A percentile compares a stretch with the other conserved stretches of the same genome.
Evolutionary conservation across 805 yeast genomes (phyloP).

Genomic region (Wickerhamiella vanderwaltii): DNA sequence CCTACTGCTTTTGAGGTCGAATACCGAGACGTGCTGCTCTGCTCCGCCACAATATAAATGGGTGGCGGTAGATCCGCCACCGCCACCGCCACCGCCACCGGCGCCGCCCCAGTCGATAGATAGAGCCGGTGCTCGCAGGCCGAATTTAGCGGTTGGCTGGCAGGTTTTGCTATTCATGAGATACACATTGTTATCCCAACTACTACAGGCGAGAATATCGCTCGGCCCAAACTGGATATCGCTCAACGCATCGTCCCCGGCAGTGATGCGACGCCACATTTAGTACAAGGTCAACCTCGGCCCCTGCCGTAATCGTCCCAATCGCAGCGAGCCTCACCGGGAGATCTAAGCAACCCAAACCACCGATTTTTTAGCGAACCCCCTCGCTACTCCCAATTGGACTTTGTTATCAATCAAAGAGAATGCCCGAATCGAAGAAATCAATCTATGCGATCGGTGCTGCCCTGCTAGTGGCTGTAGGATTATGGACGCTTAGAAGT

Average conservation of each 20-base stretch:
- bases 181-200: conserved; percentile 11
- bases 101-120: conserved; percentile 7
- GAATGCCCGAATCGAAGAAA: no score
- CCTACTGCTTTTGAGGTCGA: conserved; percentile 5
- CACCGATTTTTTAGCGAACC: no score
- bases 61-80: background rate
- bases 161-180: background rate
- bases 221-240: conserved; percentile 5
- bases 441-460: background rate
- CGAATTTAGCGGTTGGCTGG: background rate
- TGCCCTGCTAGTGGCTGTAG: background rate
- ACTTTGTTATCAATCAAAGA: no score
- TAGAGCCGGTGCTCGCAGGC: conserved; percentile 11
- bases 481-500: background rate
- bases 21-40: conserved; percentile 10
- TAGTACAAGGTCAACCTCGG: background rate
- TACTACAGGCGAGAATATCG: conserved; percentile 3
- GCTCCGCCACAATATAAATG: conserved; percentile 12
- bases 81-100: no score
- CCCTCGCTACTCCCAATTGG: background rate
- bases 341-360: no score
- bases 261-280: conserved; percentile 10
- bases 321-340: background rate
- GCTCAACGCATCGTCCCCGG: conserved; percentile 7
- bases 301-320: background rate